Base-by-base conservation (phyloP, 768 basidiomycete genomes). In the Gloeostereum incarnatum region DNA sequence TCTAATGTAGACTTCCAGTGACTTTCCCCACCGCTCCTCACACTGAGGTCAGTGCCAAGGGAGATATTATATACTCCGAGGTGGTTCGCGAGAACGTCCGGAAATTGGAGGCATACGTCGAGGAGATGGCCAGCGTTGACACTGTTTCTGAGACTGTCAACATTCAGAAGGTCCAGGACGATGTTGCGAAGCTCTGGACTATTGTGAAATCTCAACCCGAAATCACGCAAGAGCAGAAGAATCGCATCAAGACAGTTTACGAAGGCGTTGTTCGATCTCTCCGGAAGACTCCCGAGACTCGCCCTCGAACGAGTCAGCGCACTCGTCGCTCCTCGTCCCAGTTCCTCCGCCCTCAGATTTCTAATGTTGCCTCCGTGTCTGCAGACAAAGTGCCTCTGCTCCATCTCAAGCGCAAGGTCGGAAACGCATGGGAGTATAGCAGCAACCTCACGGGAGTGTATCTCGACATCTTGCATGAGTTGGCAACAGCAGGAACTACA, bases 1-100 rank as follows among this genome's bases (percentile, higher is more conserved):
- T 42, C 36, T 29, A 44, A 44, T 35, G 49, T 16, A 11, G 31
- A 38, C 34, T 37, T 39, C 2, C 33, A 90, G 88, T 99, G 19
- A 98, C 94, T 14, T 96, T 99, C 78, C 96, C 96, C 2, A 98
- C 94, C 25, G 96, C 94, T 6, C 96, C 96, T 25, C 79, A 81
- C 52, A 98, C 94, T 5, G 89, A 93, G 56, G 85, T 99, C 49
- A 90, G 81, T 7, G 79, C 75, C 34, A 90, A 88, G 63, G 96
- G 96, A 17, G 93, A 98, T 39, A 92, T 99, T 47, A 70, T 96
- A 39, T 92, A 93, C 63, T 76, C 83, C 4, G 96, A 99, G 59
- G 87, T 97, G 42, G 88, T 90, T 43, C 88, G 96, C 35, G 87
- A 94, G 56, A 88, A 89, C 41, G 94, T 98, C 31, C 84, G 96